Evolutionary conservation across 2,329 filamentous ascomycete species (phyloP).

Genomic region (Emmonsiellopsis sp.): DNA sequence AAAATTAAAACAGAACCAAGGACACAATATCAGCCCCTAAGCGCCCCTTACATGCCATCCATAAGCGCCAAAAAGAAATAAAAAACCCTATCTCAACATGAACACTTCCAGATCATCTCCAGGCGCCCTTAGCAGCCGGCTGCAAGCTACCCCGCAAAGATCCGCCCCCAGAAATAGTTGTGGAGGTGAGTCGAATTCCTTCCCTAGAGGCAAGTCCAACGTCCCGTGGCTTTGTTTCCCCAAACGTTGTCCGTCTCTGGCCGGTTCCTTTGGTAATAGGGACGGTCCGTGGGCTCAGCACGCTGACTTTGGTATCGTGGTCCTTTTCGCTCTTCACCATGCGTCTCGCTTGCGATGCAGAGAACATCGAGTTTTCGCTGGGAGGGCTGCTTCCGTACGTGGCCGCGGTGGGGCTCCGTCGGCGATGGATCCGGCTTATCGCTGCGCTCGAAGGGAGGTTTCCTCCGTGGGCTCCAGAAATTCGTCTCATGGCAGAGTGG

Average conservation of each 20-base stretch:
- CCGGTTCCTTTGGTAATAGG: slow-evolving; percentile 48
- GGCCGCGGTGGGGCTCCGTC: slow-evolving; percentile 46
- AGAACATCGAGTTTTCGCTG: slow-evolving; percentile 52
- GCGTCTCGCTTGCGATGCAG: slow-evolving; percentile 54
- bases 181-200: slow-evolving; percentile 28
- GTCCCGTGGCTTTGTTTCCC: slow-evolving; percentile 31
- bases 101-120: slow-evolving; percentile 15
- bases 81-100: not conserved
- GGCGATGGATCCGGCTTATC: slow-evolving; percentile 37
- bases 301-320: slow-evolving; percentile 44
- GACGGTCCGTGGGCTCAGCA: slow-evolving; percentile 52
- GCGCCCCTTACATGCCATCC: not conserved
- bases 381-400: slow-evolving; percentile 42
- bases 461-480: slow-evolving; percentile 32
- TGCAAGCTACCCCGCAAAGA: slow-evolving; percentile 23
- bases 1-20: not conserved
- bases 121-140: slow-evolving; percentile 17
- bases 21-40: not conserved
- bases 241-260: slow-evolving; percentile 32
- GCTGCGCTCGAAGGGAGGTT: slow-evolving; percentile 28
- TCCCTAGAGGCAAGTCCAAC: slow-evolving; percentile 29
- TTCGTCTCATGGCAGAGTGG: slow-evolving; percentile 47
- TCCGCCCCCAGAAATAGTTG: slow-evolving; percentile 26
- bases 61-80: slow-evolving; percentile 3
- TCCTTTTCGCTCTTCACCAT: slow-evolving; percentile 57